These are phyloP conservation scores for Phialophora verrucosa DNA, from an alignment of 2,329 filamentous ascomycete genomes.

Conservation along the genomic window DNA sequence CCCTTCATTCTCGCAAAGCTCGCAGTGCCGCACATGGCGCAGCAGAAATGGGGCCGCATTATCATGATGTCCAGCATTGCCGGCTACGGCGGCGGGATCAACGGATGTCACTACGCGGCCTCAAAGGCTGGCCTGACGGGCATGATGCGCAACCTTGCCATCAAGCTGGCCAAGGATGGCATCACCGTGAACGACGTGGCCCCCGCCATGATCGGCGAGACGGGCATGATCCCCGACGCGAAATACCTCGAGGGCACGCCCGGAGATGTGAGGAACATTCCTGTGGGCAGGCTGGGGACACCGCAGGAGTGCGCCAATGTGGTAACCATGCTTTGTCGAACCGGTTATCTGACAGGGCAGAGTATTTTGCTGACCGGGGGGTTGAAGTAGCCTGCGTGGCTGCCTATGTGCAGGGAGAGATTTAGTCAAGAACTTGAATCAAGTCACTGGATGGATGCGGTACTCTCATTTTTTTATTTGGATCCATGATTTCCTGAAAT, in stretches of 20 bases:
- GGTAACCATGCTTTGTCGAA: slow-evolving; percentile 65
- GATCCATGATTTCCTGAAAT: no score
- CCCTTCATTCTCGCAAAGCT: slow-evolving; percentile 67
- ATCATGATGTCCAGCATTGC: slow-evolving; percentile 69
- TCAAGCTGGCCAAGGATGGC: slow-evolving; percentile 63
- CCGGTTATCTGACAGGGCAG: slow-evolving; percentile 66
- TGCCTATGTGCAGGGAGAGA: no score
- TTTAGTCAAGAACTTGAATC: not conserved
- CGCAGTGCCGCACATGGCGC: slow-evolving; percentile 65
- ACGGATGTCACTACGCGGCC: slow-evolving; percentile 61
- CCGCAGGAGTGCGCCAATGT: slow-evolving; percentile 66
- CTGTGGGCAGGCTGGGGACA: slow-evolving; percentile 62
- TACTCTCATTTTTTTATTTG: no score
- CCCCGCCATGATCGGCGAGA: slow-evolving; percentile 70
- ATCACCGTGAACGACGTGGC: slow-evolving; percentile 73
- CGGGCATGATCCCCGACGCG: slow-evolving; percentile 66
- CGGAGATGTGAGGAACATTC: slow-evolving; percentile 65
- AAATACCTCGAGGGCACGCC: slow-evolving; percentile 58
- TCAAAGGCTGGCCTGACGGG: slow-evolving; percentile 67
- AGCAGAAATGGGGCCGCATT: slow-evolving; percentile 66
- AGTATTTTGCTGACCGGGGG: slow-evolving; percentile 61
- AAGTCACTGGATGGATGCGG: not conserved
- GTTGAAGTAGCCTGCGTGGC: slow-evolving; percentile 49
- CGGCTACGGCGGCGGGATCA: slow-evolving; percentile 67
- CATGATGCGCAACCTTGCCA: slow-evolving; percentile 69